Percentiles rank a stretch among this genome's conserved stretches.
phyloP scores from a whole-genome alignment of 2,329 filamentous ascomycete genomes.

The Fusarium zealandicum region DNA sequence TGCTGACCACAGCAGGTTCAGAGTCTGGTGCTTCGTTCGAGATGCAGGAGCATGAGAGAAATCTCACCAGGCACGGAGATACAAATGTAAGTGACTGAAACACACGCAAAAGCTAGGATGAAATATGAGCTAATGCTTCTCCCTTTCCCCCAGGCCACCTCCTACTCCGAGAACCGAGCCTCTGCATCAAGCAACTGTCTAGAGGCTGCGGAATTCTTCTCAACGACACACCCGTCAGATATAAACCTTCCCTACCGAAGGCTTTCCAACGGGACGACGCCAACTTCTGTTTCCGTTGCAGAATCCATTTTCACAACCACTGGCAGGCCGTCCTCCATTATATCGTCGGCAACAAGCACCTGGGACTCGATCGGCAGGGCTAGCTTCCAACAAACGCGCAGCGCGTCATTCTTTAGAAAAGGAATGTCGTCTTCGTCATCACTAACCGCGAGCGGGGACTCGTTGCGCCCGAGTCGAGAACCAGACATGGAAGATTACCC shows the following conservation, averaged over 20 bases:
- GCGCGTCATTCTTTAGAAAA: background rate
- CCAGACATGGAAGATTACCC: conserved; percentile 10
- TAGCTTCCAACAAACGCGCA: background rate
- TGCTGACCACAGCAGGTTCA: background rate
- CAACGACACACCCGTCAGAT: background rate
- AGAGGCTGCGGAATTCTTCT: background rate
- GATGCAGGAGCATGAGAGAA: no score
- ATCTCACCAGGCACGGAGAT: no score
- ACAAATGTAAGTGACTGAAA: no score
- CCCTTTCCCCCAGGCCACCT: background rate
- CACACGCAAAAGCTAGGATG: no score
- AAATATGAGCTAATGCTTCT: no score
- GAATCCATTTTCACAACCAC: conserved; percentile 17
- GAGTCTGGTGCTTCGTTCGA: no score
- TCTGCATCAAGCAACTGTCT: background rate
- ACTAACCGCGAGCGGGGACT: background rate
- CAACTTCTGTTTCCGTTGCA: background rate
- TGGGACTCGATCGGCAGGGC: conserved; percentile 9
- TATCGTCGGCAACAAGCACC: conserved; percentile 15
- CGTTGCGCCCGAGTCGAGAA: background rate
- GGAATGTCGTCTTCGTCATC: conserved; percentile 13
- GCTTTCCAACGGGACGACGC: conserved; percentile 8
- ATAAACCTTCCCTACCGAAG: background rate
- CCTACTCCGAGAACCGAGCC: background rate
- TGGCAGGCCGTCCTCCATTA: conserved; percentile 11